phyloP scores from a whole-genome alignment of 176 grass and related monocot genomes.

The Chrysopogon serrulatus region DNA sequence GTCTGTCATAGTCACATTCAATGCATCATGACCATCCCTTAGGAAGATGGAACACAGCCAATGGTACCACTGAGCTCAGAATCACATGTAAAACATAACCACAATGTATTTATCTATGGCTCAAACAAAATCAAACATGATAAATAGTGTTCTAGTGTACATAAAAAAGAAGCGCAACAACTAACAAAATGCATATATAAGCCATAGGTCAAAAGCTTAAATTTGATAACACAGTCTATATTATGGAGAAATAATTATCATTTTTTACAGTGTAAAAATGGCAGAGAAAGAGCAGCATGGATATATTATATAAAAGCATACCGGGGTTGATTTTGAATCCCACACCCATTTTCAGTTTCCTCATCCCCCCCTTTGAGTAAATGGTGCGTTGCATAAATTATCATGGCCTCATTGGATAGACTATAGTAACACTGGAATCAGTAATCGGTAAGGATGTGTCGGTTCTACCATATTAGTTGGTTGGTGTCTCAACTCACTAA shows the following conservation, averaged over 20 bases:
- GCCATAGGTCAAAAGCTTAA: not conserved
- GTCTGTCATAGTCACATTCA: slow-evolving; percentile 84
- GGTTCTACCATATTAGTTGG: not conserved
- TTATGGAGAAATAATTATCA: not conserved
- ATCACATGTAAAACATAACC: not conserved
- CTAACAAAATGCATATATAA: not conserved
- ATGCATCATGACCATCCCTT: slow-evolving; percentile 65
- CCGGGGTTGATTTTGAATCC: too few relatives aligned
- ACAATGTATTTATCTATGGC: not conserved
- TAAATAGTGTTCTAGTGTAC: not conserved
- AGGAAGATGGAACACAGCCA: not conserved
- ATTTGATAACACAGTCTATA: too few relatives aligned
- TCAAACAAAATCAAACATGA: not conserved
- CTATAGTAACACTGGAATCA: not conserved
- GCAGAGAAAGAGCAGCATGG: not conserved
- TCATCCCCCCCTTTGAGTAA: too few relatives aligned
- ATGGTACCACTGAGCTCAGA: not conserved
- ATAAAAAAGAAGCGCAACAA: not conserved
- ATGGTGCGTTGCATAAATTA: too few relatives aligned
- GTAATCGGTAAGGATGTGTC: not conserved
- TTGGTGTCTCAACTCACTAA: not conserved
- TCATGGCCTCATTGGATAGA: too few relatives aligned
- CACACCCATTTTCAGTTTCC: too few relatives aligned
- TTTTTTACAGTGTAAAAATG: not conserved
- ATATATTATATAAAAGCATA: too few relatives aligned